Evolutionary conservation across 371 early-diverging fungal genomes (phyloP).

Genomic region (Gilbertella persicaria): DNA sequence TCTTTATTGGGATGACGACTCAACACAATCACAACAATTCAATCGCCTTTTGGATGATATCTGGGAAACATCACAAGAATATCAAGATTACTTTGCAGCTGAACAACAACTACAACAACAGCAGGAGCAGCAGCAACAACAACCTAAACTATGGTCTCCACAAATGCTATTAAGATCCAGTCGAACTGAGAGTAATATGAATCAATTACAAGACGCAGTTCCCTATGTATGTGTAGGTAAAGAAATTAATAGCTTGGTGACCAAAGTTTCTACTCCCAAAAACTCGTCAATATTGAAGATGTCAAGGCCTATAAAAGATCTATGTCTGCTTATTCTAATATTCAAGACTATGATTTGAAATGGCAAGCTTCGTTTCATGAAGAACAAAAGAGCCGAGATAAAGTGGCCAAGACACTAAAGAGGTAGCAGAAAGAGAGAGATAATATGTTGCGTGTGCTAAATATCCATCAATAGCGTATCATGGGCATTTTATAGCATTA

Average conservation of each 20-base stretch:
- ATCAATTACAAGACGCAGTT: constrained; percentile 1
- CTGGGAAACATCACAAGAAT: constrained; percentile 23
- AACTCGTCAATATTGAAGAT: constrained; percentile 17
- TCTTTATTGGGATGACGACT: constrained; percentile 15
- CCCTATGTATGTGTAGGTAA: constrained; percentile 15
- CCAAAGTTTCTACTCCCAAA: background rate
- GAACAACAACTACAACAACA: too few species aligned
- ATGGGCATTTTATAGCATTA: constrained; percentile 32
- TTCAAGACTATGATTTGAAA: constrained; percentile 19
- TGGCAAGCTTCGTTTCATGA: constrained; percentile 35
- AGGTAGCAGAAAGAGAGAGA: constrained; percentile 35
- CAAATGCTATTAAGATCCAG: constrained; percentile 1
- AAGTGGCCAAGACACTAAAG: constrained; percentile 26
- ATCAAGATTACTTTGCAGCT: constrained; percentile 23
- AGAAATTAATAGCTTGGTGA: background rate
- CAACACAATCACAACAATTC: constrained; percentile 19
- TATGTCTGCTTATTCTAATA: constrained; percentile 14
- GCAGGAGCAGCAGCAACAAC: background rate
- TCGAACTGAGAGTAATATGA: constrained; percentile 16
- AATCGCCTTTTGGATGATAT: constrained; percentile 22
- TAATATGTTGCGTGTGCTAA: too few species aligned
- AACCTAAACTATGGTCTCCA: background rate
- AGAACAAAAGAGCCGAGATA: constrained; percentile 24
- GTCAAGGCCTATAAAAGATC: constrained; percentile 21
- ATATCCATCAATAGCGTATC: constrained; percentile 24